phyloP scores from a whole-genome alignment of 306 rosid species.

The Alnus glutinosa region DNA sequence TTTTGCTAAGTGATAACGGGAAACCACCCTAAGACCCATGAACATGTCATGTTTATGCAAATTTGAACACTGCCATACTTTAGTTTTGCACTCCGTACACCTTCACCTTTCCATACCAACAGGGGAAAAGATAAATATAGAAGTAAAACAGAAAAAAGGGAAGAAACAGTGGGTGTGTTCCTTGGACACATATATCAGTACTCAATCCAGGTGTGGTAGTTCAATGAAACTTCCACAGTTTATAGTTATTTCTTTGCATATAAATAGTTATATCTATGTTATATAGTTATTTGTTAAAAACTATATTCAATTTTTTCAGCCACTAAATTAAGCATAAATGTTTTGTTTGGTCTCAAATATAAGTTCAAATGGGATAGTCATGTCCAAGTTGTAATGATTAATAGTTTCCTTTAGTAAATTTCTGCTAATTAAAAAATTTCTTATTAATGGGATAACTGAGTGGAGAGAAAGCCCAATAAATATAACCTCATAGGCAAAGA shows the following conservation, averaged over 20 bases:
- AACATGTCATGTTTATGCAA: neutral
- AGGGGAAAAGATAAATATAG: neutral
- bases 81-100: neutral
- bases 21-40: neutral
- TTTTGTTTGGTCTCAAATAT: neutral
- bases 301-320: neutral
- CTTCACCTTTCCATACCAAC: neutral
- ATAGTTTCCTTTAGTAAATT: neutral
- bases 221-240: neutral
- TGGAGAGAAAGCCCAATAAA: neutral
- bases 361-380: neutral
- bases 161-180: neutral
- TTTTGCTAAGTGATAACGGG: neutral
- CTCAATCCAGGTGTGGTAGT: constrained; percentile 1
- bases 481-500: neutral
- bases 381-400: neutral
- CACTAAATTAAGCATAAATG: neutral
- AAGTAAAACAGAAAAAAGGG: neutral
- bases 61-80: neutral
- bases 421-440: neutral
- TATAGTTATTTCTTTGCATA: neutral
- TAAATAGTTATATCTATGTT: neutral
- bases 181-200: neutral
- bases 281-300: neutral
- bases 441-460: neutral